phyloP scores from a whole-genome alignment of 768 basidiomycete genomes.

The Tricholoma furcatifolium region DNA sequence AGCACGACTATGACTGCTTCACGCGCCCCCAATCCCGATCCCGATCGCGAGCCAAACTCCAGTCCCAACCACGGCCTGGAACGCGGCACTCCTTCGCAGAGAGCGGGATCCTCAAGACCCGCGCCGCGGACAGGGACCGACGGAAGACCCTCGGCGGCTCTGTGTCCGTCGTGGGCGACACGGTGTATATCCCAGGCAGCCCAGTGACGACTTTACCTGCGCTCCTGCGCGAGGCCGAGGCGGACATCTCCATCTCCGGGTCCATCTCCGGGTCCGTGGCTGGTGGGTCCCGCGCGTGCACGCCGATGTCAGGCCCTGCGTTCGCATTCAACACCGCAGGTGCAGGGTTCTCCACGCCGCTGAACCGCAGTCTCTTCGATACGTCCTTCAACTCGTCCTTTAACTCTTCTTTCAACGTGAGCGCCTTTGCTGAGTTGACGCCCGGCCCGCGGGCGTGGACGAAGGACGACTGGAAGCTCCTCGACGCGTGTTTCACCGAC shows the following conservation, averaged over 20 bases:
- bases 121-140: slow-evolving; percentile 1
- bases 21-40: slow-evolving; percentile 31
- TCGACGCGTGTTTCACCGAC: slow-evolving; percentile 79
- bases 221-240: slow-evolving; percentile 59
- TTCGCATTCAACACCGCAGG: too few species aligned
- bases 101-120: slow-evolving; percentile 31
- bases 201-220: slow-evolving; percentile 53
- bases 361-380: too few species aligned
- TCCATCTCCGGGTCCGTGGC: not conserved
- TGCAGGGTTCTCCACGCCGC: too few species aligned
- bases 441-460: slow-evolving; percentile 51
- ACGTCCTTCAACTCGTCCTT: not conserved
- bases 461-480: slow-evolving; percentile 75
- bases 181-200: slow-evolving; percentile 54
- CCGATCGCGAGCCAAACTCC: not conserved
- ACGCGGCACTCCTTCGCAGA: slow-evolving; percentile 23
- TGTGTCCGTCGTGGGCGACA: slow-evolving; percentile 47
- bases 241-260: slow-evolving; percentile 32
- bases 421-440: slow-evolving; percentile 1
- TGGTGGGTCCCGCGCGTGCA: not conserved
- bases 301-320: not conserved
- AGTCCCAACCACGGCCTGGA: slow-evolving; percentile 22
- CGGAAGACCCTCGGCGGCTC: slow-evolving; percentile 24
- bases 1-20: slow-evolving; percentile 89
- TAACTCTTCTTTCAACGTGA: not conserved